phyloP scores from a whole-genome alignment of 192 early-diverging fungal genomes.

The Irineochytrium annulatum region DNA sequence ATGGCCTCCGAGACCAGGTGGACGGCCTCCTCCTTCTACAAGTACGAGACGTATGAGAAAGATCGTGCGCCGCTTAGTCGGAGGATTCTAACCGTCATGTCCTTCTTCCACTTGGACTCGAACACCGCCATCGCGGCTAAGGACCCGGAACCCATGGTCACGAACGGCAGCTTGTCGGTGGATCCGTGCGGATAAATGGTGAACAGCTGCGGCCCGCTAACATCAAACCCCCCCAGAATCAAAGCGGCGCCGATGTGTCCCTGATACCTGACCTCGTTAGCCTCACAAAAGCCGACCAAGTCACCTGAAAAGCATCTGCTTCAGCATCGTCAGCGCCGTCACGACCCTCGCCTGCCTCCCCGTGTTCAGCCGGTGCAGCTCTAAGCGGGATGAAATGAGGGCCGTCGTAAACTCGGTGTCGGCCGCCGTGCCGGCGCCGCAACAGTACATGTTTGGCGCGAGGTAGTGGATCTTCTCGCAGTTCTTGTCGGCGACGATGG shows the following conservation, averaged over 20 bases:
- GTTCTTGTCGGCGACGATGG: constrained; percentile 98
- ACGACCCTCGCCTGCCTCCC: constrained; percentile 82
- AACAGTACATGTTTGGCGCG: constrained; percentile 97
- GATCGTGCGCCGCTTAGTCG: background rate
- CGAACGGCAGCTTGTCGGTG: constrained; percentile 93
- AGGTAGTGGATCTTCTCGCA: constrained; percentile 98
- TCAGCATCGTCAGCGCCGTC: constrained; percentile 95
- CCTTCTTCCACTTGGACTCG: constrained; percentile 76
- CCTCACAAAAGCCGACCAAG: background rate
- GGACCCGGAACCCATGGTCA: constrained; percentile 93
- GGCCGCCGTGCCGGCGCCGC: constrained; percentile 98
- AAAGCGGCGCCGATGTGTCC: constrained; percentile 93
- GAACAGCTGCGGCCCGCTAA: constrained; percentile 85
- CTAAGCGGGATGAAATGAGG: constrained; percentile 89
- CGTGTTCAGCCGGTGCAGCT: constrained; percentile 86
- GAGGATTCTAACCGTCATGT: constrained; percentile 55
- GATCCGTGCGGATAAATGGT: constrained; percentile 92
- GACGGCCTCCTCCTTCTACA: constrained; percentile 81
- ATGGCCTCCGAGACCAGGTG: constrained; percentile 90
- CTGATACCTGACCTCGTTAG: constrained; percentile 64
- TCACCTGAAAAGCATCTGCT: constrained; percentile 91
- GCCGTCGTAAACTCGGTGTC: constrained; percentile 95
- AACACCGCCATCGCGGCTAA: constrained; percentile 96
- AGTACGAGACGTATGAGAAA: constrained; percentile 2
- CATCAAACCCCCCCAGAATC: constrained; percentile 89